Conservation (phyloP, 2,329 filamentous ascomycete species). For the Colletotrichum limetticola region DNA sequence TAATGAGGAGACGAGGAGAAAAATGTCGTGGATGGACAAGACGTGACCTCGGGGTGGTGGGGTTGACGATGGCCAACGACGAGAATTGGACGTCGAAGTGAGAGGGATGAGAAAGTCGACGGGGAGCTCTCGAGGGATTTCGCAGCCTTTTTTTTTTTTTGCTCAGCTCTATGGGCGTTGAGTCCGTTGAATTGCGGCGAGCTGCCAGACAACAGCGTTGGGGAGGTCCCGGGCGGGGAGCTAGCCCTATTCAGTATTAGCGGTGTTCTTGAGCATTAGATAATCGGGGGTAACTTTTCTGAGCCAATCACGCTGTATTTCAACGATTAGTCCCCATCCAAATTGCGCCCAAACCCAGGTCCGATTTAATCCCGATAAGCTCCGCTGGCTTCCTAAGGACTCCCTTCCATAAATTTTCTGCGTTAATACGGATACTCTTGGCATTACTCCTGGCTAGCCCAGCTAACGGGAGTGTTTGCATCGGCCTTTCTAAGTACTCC, state of each 20-base stretch:
- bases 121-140: slow-evolving; percentile 38
- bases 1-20: neutral
- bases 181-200: slow-evolving; percentile 39
- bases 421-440: neutral
- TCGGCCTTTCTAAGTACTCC: neutral
- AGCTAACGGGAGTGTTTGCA: neutral
- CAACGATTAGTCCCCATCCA: neutral
- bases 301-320: neutral
- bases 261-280: neutral
- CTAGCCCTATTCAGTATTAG: slow-evolving; percentile 16
- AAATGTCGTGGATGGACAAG: neutral
- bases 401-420: neutral
- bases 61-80: slow-evolving; percentile 34
- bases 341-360: slow-evolving; percentile 7
- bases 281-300: slow-evolving; percentile 12
- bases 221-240: slow-evolving; percentile 23
- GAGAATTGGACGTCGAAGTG: slow-evolving; percentile 30
- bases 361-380: slow-evolving; percentile 22
- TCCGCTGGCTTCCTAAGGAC: neutral
- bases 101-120: slow-evolving; percentile 32
- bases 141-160: slow-evolving; percentile 36
- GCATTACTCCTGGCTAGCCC: neutral
- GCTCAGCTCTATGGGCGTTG: slow-evolving; percentile 36
- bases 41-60: slow-evolving; percentile 16
- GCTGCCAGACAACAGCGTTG: slow-evolving; percentile 35